Evolutionary conservation across 345 rosid species (phyloP).

Genomic region (Acer negundo): DNA sequence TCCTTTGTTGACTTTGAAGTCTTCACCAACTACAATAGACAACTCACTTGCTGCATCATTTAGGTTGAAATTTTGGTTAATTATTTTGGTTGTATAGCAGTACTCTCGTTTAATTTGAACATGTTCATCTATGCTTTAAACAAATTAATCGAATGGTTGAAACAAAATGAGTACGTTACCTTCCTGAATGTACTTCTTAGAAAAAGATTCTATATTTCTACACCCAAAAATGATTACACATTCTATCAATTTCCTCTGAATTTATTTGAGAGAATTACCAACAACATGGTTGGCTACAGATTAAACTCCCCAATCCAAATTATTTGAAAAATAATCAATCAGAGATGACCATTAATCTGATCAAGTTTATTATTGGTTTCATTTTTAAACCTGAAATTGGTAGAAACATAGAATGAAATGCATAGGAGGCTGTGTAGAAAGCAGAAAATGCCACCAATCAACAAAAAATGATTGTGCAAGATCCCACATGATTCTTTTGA

Average conservation of each 20-base stretch:
- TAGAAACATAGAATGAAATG: slow-evolving; percentile 19
- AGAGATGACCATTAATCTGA: neutral
- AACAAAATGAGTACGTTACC: no score
- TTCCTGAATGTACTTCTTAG: neutral
- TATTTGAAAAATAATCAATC: neutral
- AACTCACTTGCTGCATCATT: no score
- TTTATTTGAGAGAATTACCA: neutral
- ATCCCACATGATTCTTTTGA: slow-evolving; percentile 22
- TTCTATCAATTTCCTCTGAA: neutral
- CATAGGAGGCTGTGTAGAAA: slow-evolving; percentile 24
- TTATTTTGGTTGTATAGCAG: no score
- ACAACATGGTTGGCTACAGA: neutral
- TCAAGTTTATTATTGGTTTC: neutral
- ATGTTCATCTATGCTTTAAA: no score
- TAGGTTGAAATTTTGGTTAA: no score
- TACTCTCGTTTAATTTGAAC: no score
- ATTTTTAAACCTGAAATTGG: slow-evolving; percentile 3
- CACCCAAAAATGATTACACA: neutral
- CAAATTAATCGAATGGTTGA: no score
- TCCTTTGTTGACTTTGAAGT: no score
- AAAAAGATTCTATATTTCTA: neutral
- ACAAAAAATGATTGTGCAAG: slow-evolving; percentile 18
- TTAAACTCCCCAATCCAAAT: neutral
- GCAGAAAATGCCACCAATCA: slow-evolving; percentile 29
- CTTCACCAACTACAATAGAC: no score